A percentile compares a stretch with the other conserved stretches of the same genome.
Conservation (phyloP, 1,284 basidiomycete genomes). For the Vanrija sp. region DNA sequence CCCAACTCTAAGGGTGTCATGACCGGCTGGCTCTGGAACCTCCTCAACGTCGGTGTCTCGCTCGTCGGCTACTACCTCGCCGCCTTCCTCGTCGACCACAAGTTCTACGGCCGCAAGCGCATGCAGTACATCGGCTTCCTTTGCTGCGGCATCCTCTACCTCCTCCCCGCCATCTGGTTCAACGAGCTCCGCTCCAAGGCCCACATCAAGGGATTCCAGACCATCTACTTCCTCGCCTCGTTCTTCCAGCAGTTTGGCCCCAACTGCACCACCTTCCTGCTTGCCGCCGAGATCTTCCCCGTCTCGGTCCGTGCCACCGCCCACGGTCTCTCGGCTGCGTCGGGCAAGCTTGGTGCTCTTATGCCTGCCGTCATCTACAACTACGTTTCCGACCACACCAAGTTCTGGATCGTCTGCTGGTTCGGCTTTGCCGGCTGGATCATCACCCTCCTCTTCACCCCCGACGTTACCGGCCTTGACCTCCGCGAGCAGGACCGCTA, state of each 20-base stretch:
- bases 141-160: slow-evolving; percentile 51
- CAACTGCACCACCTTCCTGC: slow-evolving; percentile 51
- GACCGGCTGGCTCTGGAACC: slow-evolving; percentile 54
- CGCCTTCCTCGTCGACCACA: slow-evolving; percentile 57
- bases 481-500: slow-evolving; percentile 57
- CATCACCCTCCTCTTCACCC: slow-evolving; percentile 52
- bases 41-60: slow-evolving; percentile 53
- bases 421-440: slow-evolving; percentile 54
- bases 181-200: slow-evolving; percentile 38
- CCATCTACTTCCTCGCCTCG: slow-evolving; percentile 54
- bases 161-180: slow-evolving; percentile 47
- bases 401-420: slow-evolving; percentile 57
- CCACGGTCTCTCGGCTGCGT: slow-evolving; percentile 52
- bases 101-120: slow-evolving; percentile 50
- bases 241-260: slow-evolving; percentile 58
- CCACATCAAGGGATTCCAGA: slow-evolving; percentile 52
- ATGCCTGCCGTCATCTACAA: slow-evolving; percentile 50
- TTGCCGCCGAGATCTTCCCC: slow-evolving; percentile 54
- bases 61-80: slow-evolving; percentile 56
- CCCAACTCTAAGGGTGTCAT: slow-evolving; percentile 48
- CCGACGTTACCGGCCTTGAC: slow-evolving; percentile 57
- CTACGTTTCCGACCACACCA: slow-evolving; percentile 46
- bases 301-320: slow-evolving; percentile 53
- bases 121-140: slow-evolving; percentile 56
- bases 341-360: slow-evolving; percentile 54